These are phyloP conservation scores for Ceratobasidium sp. DNA, from an alignment of 1,284 basidiomycete species.

Conservation along the genomic window DNA sequence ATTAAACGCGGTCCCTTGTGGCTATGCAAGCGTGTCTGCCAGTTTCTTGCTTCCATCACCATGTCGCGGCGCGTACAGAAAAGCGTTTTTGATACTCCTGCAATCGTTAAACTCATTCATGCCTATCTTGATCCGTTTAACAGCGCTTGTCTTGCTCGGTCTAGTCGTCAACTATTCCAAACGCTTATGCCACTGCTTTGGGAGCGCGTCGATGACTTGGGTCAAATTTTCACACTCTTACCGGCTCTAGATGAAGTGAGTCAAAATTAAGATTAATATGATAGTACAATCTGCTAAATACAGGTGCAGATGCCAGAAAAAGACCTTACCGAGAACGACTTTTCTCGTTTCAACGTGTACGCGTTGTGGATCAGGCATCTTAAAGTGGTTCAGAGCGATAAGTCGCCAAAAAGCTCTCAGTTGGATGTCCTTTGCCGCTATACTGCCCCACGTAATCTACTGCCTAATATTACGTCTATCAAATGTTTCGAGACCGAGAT, in stretches of 20 bases:
- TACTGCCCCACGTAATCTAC: background rate
- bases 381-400: background rate
- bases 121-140: background rate
- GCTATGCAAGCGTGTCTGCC: background rate
- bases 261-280: background rate
- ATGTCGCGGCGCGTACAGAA: background rate
- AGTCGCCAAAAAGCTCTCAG: too few species aligned
- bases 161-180: background rate
- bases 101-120: background rate
- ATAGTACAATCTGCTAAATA: too few species aligned
- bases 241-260: background rate
- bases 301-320: background rate
- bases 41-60: background rate
- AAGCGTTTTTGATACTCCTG: background rate
- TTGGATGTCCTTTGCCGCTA: background rate
- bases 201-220: background rate
- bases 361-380: background rate
- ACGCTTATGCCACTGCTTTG: background rate
- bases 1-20: constrained; percentile 1
- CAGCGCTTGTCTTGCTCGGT: background rate
- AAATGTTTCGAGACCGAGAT: background rate
- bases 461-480: background rate
- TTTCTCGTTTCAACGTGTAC: background rate
- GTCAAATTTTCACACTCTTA: background rate
- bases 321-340: background rate